phyloP scores from a whole-genome alignment of 352 stramenopile genomes.

The Plasmopara viticola region DNA sequence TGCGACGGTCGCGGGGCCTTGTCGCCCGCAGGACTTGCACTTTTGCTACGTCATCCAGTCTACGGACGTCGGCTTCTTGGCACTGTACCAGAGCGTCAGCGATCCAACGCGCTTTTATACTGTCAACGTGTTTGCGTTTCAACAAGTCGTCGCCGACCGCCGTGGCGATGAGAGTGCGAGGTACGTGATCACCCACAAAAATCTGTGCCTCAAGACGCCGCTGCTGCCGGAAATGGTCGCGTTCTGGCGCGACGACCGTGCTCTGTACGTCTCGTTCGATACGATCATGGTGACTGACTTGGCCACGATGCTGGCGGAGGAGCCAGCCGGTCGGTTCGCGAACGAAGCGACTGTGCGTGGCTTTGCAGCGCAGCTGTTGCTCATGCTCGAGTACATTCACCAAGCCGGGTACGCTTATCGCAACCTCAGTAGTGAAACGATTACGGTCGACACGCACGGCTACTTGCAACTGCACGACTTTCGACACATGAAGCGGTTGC shows the following conservation, averaged over 20 bases:
- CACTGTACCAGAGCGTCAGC: slow-evolving; percentile 57
- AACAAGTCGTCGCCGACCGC: slow-evolving; percentile 58
- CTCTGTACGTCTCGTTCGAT: slow-evolving; percentile 78
- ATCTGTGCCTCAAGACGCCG: slow-evolving; percentile 61
- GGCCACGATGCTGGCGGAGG: slow-evolving; percentile 48
- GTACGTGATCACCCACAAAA: slow-evolving; percentile 62
- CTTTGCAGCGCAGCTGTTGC: slow-evolving; percentile 63
- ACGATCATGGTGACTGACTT: slow-evolving; percentile 62
- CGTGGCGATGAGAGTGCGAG: slow-evolving; percentile 65
- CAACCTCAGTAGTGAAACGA: slow-evolving; percentile 81
- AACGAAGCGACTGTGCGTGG: slow-evolving; percentile 46
- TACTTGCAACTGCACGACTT: slow-evolving; percentile 86
- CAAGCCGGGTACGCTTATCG: slow-evolving; percentile 73
- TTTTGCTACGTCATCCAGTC: slow-evolving; percentile 69
- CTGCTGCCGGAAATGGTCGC: slow-evolving; percentile 66
- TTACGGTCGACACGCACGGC: slow-evolving; percentile 72
- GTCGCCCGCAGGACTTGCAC: slow-evolving; percentile 53
- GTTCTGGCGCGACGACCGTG: slow-evolving; percentile 74
- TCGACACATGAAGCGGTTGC: slow-evolving; percentile 77
- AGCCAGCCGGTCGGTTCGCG: slow-evolving; percentile 41
- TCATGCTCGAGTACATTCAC: slow-evolving; percentile 84
- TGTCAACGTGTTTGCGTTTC: slow-evolving; percentile 72
- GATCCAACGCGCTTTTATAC: slow-evolving; percentile 65
- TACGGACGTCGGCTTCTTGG: slow-evolving; percentile 71
- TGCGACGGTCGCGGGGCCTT: slow-evolving; percentile 36